Percentiles rank a stretch among this genome's conserved stretches.
Conservation (phyloP, 2,329 filamentous ascomycete genomes). For the Cladosporium oxysporum region DNA sequence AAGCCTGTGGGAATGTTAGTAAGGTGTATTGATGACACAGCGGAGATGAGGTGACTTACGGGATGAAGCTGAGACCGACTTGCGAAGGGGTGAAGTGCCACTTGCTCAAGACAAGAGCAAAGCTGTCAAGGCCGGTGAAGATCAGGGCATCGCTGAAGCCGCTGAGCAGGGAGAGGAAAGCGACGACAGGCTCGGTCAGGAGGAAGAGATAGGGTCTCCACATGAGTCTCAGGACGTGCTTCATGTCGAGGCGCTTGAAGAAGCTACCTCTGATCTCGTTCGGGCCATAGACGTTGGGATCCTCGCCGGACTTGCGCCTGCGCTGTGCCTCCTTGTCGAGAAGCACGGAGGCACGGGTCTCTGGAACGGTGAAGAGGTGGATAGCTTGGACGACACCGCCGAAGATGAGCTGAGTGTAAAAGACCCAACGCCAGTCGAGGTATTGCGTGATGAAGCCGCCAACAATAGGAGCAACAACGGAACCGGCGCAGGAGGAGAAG, state of each 20-base stretch:
- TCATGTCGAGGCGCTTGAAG: slow-evolving; percentile 39
- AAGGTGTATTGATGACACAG: no score
- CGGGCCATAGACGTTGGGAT: slow-evolving; percentile 72
- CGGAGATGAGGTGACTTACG: slow-evolving; percentile 10
- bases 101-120: slow-evolving; percentile 62
- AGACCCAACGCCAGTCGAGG: slow-evolving; percentile 72
- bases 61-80: slow-evolving; percentile 62
- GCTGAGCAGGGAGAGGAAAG: slow-evolving; percentile 68
- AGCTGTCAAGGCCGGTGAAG: slow-evolving; percentile 76
- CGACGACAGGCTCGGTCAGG: slow-evolving; percentile 71
- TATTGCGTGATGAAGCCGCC: slow-evolving; percentile 36
- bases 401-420: slow-evolving; percentile 84
- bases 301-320: slow-evolving; percentile 73
- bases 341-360: slow-evolving; percentile 67
- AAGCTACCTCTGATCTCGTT: slow-evolving; percentile 68
- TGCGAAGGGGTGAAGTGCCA: slow-evolving; percentile 63
- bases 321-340: slow-evolving; percentile 78
- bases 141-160: slow-evolving; percentile 75
- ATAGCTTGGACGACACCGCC: slow-evolving; percentile 75
- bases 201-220: slow-evolving; percentile 72
- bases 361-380: slow-evolving; percentile 86
- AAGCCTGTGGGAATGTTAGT: slow-evolving; percentile 42
- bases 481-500: slow-evolving; percentile 57
- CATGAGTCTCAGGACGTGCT: slow-evolving; percentile 54
- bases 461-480: slow-evolving; percentile 36